phyloP scores from a whole-genome alignment of 164 flowering plant genomes.

The Vitis vinifera region DNA sequence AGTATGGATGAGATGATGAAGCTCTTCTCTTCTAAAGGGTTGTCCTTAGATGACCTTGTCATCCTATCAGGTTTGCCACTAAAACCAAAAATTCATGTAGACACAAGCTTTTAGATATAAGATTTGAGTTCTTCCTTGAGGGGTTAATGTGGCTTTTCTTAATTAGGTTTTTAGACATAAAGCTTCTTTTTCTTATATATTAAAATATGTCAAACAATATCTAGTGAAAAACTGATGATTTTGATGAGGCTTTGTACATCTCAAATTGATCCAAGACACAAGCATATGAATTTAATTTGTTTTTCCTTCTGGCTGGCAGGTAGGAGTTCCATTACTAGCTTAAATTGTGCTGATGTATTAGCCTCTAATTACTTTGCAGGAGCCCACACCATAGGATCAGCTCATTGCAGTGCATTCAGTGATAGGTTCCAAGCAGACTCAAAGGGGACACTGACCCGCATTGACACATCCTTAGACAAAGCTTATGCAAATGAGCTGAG shows the following conservation, averaged over 20 bases:
- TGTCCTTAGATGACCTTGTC: slow-evolving; percentile 70
- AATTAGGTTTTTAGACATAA: too few relatives aligned
- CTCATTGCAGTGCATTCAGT: slow-evolving; percentile 74
- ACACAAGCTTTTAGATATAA: too few relatives aligned
- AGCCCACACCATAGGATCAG: slow-evolving; percentile 76
- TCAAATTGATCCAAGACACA: too few relatives aligned
- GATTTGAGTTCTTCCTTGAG: too few relatives aligned
- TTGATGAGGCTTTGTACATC: too few relatives aligned
- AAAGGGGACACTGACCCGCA: slow-evolving; percentile 45
- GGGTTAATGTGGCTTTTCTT: too few relatives aligned
- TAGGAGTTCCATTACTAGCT: not conserved
- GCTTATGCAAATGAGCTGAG: slow-evolving; percentile 50
- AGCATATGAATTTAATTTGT: too few relatives aligned
- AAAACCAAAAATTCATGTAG: not conserved
- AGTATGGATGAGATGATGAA: slow-evolving; percentile 64
- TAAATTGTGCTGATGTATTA: not conserved
- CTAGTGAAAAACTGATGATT: too few relatives aligned
- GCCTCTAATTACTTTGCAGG: slow-evolving; percentile 35
- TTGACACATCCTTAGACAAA: slow-evolving; percentile 56
- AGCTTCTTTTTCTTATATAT: too few relatives aligned
- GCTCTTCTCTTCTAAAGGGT: slow-evolving; percentile 66
- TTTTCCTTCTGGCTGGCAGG: not conserved
- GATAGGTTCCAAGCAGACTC: slow-evolving; percentile 55
- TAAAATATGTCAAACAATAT: too few relatives aligned
- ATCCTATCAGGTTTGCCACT: slow-evolving; percentile 58